Percentiles rank a stretch among this genome's conserved stretches.
Conservation (phyloP, 192 early-diverging fungal species). For the Glomus cerebriforme region DNA sequence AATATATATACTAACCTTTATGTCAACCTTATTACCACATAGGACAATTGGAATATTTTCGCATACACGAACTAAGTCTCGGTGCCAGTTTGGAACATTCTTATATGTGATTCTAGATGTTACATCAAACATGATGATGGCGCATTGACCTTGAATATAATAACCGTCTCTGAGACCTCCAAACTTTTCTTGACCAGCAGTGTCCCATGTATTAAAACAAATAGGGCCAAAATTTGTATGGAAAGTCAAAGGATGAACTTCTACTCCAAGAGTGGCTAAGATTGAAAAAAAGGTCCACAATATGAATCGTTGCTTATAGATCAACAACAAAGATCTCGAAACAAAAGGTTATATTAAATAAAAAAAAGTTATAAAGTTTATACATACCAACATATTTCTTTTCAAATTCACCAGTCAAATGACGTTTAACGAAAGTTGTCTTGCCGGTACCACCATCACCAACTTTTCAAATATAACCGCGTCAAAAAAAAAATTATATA, state of each 20-base stretch:
- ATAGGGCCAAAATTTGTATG: slow-evolving; percentile 97
- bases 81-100: slow-evolving; percentile 99
- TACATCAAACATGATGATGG: slow-evolving; percentile 99
- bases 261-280: slow-evolving; percentile 97
- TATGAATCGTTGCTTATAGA: not conserved
- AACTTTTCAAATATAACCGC: slow-evolving; percentile 52
- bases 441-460: slow-evolving; percentile 99
- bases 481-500: slow-evolving; percentile 6
- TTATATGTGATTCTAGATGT: slow-evolving; percentile 99
- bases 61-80: slow-evolving; percentile 98
- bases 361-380: not conserved
- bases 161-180: slow-evolving; percentile 99
- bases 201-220: slow-evolving; percentile 99
- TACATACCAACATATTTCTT: slow-evolving; percentile 98
- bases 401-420: slow-evolving; percentile 99
- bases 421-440: slow-evolving; percentile 99
- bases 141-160: slow-evolving; percentile 99
- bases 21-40: slow-evolving; percentile 99
- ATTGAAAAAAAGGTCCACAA: not conserved
- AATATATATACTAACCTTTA: slow-evolving; percentile 75
- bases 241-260: slow-evolving; percentile 98
- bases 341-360: not conserved
- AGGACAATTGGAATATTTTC: slow-evolving; percentile 99
- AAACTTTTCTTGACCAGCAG: slow-evolving; percentile 99
- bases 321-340: not conserved